Evolutionary conservation across 2,329 filamentous ascomycete species (phyloP), one percentile per base, ranked within the genome.

Genomic region (Curvularia hawaiiensis): DNA sequence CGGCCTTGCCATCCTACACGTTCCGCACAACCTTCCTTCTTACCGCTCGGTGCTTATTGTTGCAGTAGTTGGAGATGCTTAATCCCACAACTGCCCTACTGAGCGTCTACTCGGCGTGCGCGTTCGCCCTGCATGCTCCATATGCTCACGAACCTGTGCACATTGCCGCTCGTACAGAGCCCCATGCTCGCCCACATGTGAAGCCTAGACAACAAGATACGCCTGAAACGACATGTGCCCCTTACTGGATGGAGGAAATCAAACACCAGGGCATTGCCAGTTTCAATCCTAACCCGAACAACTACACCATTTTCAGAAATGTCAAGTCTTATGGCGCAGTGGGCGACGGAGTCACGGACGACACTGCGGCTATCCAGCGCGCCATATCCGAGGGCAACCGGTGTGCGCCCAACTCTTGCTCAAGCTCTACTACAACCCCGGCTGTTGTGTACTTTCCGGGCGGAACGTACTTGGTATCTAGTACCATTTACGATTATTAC

Each of bases 401-500:
- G 33, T 81, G 79, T 60, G 76, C 68, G 20, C 78, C 78, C 9
- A 74, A 75, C 5, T 60, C 65, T 12, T 80, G 80, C 60, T 62
- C 66, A n/a, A 78, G 75, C 4, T 75, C 79, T 4, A 85, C 84
- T 0, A 82, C 75, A 0, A 82, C 80, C 2, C 84, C 84, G 2
- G 83, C 82, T 3, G 72, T 84, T 22, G 79, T 86, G n/a, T 86
- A 85, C 68, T 85, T 85, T 63, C 83, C 82, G 3, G 78, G 79
- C 18, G 85, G 85, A 43, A 86, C 81, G 0, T 90, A 90, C 61
- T 50, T 84, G 2, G 79, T 87, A 56, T 85, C 80, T 41, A 75
- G 77, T 0, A 79, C 83, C 2, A 85, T 90, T 59, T 80, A 86
- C 52, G 80, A 86, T 65, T 87, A 85, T 65, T 89, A 88, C 72